phyloP scores from a whole-genome alignment of 1,139 yeast species.

The Zygosaccharomyces sapae region DNA sequence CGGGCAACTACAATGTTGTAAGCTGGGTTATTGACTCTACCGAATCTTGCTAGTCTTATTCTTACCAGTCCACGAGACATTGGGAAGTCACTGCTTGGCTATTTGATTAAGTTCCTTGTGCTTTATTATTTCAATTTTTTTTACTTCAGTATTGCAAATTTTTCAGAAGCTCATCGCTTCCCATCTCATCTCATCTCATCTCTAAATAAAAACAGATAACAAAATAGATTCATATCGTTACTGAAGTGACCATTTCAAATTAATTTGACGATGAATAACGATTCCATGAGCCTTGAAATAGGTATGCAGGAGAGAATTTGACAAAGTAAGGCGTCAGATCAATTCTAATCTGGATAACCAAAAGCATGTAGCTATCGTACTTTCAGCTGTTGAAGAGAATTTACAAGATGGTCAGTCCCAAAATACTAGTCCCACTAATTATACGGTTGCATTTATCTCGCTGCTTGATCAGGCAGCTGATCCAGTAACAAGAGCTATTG shows the following conservation, averaged over 20 bases:
- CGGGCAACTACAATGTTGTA: constrained; percentile 90
- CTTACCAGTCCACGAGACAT: constrained; percentile 50
- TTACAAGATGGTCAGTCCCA: constrained; percentile 53
- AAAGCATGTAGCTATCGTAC: constrained; percentile 67
- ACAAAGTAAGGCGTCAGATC: constrained; percentile 65
- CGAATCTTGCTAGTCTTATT: constrained; percentile 89
- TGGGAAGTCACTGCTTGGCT: not conserved
- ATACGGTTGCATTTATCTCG: constrained; percentile 78
- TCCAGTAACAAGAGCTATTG: constrained; percentile 47
- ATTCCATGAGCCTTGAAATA: constrained; percentile 49
- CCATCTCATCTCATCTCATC: constrained; percentile 28
- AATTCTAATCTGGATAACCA: constrained; percentile 79
- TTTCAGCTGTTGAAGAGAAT: constrained; percentile 88
- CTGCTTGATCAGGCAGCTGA: constrained; percentile 71
- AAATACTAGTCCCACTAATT: constrained; percentile 58
- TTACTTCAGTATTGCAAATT: constrained; percentile 6
- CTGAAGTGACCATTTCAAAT: not conserved
- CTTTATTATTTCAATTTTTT: not conserved
- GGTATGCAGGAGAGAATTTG: constrained; percentile 63
- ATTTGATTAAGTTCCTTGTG: not conserved
- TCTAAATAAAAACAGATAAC: constrained; percentile 12
- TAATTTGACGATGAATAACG: constrained; percentile 35
- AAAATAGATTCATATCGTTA: not conserved
- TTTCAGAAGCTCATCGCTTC: constrained; percentile 15
- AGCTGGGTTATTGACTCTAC: constrained; percentile 80